Percentiles rank a stretch among this genome's conserved stretches.
Conservation (phyloP, 2,329 filamentous ascomycete genomes). For the Blastomyces percursus region DNA sequence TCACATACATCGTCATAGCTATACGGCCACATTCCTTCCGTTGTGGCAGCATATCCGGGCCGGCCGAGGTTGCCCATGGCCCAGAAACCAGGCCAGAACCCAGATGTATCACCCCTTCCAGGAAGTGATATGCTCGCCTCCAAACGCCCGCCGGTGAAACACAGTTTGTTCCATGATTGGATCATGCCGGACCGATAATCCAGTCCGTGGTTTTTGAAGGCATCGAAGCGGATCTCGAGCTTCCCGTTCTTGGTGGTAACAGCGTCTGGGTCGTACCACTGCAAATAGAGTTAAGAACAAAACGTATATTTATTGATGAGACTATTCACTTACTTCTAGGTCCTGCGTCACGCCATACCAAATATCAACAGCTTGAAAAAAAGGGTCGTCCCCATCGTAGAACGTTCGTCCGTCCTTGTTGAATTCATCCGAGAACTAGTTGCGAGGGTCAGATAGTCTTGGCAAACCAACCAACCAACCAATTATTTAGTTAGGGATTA, state of each 20-base stretch:
- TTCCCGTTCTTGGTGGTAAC: conserved; percentile 51
- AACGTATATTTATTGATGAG: neutral
- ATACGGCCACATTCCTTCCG: conserved; percentile 64
- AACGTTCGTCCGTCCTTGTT: conserved; percentile 57
- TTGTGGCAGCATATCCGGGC: conserved; percentile 58
- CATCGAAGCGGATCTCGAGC: conserved; percentile 54
- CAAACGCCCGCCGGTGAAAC: conserved; percentile 59
- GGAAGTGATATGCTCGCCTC: conserved; percentile 62
- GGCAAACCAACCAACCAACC: neutral
- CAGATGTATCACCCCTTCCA: conserved; percentile 53
- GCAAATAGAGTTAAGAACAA: neutral
- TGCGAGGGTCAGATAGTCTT: neutral
- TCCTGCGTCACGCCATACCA: conserved; percentile 64
- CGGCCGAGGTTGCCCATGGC: conserved; percentile 62
- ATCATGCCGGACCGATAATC: conserved; percentile 63
- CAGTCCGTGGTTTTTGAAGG: conserved; percentile 53
- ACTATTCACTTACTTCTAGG: conserved; percentile 43
- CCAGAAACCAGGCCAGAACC: conserved; percentile 69
- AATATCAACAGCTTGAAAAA: conserved; percentile 55
- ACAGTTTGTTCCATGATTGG: conserved; percentile 63
- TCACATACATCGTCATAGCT: conserved; percentile 60
- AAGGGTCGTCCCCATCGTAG: conserved; percentile 60
- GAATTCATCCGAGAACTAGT: conserved; percentile 60
- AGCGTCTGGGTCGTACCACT: conserved; percentile 63
- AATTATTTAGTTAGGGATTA: neutral